Base-by-base conservation (phyloP, 371 early-diverging fungal species). In the Mucor indicus region DNA sequence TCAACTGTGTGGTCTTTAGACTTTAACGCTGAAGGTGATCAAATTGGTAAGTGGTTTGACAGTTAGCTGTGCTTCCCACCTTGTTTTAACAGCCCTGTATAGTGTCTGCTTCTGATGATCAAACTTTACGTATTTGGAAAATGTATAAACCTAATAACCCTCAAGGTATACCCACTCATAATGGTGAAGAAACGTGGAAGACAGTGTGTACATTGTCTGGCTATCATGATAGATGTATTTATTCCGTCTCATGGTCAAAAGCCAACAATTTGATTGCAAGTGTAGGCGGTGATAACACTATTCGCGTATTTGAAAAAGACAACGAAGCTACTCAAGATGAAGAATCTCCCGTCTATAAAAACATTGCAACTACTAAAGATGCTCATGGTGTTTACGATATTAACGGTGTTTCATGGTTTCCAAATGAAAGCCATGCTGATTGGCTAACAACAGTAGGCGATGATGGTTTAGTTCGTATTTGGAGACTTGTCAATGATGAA, bases 1-100 rank as follows among this genome's bases (percentile, higher is more conserved):
- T 92, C 93, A 12, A 97, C 97, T 0, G 95, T 97, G 3, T 98
- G 98, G 98, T 80, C 81, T 0, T 75, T 93, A 4, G 96, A 95
- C 60, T 98, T 96, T 55, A 81, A 92, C 59, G 68, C 75, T 2
- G 62, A 76, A 8, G 98, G 98, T 8, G 69, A 81, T 31, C 69
- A 79, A 27, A 61, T 88, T 36, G 84, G 84, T 83, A 60, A 33
- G 15, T 27, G 13, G 29, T 11, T 17, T 16, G 6, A 2, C 12
- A 2, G 9, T 13, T 36, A 35, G 16, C 10, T 8, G 42, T 27
- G 21, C 8, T n/a, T n/a, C n/a, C n/a, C n/a, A n/a, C n/a, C n/a
- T n/a, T n/a, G n/a, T n/a, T n/a, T n/a, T n/a, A n/a, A n/a, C n/a
- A n/a, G n/a, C n/a, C n/a, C n/a, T n/a, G n/a, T n/a, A n/a, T 49